Conservation (phyloP, 257 asterid species). For the Linaria vulgaris region DNA sequence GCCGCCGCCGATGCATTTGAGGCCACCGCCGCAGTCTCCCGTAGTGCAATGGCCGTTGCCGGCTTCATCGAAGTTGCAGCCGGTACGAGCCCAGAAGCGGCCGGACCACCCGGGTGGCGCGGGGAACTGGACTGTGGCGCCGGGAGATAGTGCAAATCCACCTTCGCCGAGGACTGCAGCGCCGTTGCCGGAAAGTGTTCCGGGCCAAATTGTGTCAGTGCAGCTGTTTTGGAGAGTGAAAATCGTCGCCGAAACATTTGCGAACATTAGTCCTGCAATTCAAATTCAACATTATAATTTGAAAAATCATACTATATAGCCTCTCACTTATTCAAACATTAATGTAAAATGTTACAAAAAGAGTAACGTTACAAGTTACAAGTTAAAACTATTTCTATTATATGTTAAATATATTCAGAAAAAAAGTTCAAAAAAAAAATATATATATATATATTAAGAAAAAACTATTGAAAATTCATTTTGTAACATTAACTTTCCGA, state of each 20-base stretch:
- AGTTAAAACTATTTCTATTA: too few relatives aligned
- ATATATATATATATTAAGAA: too few relatives aligned
- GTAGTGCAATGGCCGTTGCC: conserved; percentile 70
- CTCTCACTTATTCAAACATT: background rate
- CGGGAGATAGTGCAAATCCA: conserved; percentile 67
- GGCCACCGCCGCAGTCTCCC: conserved; percentile 67
- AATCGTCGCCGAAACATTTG: conserved; percentile 40
- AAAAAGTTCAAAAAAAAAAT: too few relatives aligned
- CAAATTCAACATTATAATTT: background rate
- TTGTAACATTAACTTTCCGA: background rate
- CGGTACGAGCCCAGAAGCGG: conserved; percentile 91
- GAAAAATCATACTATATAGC: background rate
- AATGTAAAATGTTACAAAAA: background rate
- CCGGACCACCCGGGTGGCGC: conserved; percentile 93
- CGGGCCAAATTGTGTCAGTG: conserved; percentile 79
- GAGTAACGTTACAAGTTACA: too few relatives aligned
- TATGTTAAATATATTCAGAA: too few relatives aligned
- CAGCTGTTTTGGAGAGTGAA: conserved; percentile 80
- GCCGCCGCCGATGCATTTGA: conserved; percentile 69
- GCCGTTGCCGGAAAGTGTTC: conserved; percentile 82
- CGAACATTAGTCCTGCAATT: conserved; percentile 35
- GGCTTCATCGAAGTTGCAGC: conserved; percentile 54
- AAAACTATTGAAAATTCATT: background rate
- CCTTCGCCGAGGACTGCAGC: conserved; percentile 60
- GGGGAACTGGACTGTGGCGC: conserved; percentile 51